phyloP scores from a whole-genome alignment of 2,329 filamentous ascomycete species.

The Aplosporella prunicola region DNA sequence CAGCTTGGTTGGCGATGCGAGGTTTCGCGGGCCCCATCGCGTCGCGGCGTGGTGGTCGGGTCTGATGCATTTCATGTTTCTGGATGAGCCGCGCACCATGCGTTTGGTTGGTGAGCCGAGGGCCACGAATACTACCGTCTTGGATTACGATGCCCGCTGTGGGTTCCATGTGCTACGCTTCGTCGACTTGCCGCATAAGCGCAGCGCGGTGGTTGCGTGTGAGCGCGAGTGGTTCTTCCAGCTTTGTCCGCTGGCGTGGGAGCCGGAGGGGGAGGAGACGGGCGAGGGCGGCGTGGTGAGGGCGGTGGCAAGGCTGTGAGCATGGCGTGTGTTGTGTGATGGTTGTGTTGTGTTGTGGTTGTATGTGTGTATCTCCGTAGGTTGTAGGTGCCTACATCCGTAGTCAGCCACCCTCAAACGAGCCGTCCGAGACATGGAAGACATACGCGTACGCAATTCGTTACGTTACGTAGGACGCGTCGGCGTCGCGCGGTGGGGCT shows the following conservation, averaged over 20 bases:
- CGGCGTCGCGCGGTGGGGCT: too few relatives aligned
- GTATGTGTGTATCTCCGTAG: too few relatives aligned
- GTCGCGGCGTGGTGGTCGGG: conserved; percentile 50
- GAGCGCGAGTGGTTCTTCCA: conserved; percentile 62
- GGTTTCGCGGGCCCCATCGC: conserved; percentile 45
- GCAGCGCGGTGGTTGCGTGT: conserved; percentile 57
- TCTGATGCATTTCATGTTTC: conserved; percentile 50
- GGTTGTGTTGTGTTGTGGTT: too few relatives aligned
- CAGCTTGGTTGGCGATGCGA: conserved; percentile 47
- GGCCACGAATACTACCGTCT: conserved; percentile 57
- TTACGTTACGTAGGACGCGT: too few relatives aligned
- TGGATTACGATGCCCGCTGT: conserved; percentile 65
- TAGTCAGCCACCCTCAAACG: too few relatives aligned
- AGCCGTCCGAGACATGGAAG: too few relatives aligned
- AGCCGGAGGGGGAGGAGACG: neutral
- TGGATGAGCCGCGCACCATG: conserved; percentile 48
- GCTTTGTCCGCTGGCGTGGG: conserved; percentile 44
- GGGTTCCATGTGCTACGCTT: conserved; percentile 64
- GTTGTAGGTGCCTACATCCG: too few relatives aligned
- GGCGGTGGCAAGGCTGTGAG: conserved; percentile 1
- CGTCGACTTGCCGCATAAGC: conserved; percentile 62
- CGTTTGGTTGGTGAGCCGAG: conserved; percentile 60
- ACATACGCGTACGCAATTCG: too few relatives aligned
- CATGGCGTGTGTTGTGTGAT: too few relatives aligned
- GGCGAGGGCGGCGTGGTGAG: neutral